These are phyloP conservation scores for Hypsizygus marmoreus DNA, from an alignment of 768 basidiomycete genomes.

Conservation along the genomic window DNA sequence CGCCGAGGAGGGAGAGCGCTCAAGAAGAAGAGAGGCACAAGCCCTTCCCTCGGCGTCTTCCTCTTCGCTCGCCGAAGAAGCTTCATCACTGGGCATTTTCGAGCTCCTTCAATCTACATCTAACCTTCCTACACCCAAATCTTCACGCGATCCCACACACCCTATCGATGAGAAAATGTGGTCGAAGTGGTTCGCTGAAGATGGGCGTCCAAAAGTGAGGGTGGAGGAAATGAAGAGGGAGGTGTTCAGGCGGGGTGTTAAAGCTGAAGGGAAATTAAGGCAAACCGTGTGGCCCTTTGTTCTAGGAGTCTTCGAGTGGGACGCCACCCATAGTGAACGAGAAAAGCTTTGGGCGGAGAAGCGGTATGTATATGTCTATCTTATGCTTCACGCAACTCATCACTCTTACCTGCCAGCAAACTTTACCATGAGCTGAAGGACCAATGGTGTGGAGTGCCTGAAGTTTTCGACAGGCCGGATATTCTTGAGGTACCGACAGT, in stretches of 20 bases:
- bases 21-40: constrained; percentile 79
- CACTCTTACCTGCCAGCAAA: constrained; percentile 46
- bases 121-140: constrained; percentile 78
- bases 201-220: constrained; percentile 66
- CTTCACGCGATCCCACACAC: constrained; percentile 77
- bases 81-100: constrained; percentile 81
- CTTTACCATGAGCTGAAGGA: constrained; percentile 71
- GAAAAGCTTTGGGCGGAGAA: constrained; percentile 62
- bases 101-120: constrained; percentile 80
- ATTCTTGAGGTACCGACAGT: constrained; percentile 72
- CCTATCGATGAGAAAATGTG: constrained; percentile 78
- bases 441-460: constrained; percentile 83
- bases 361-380: constrained; percentile 38
- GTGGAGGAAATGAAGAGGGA: constrained; percentile 73
- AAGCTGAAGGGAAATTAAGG: constrained; percentile 53
- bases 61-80: constrained; percentile 55
- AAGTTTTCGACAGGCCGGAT: constrained; percentile 79
- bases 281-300: constrained; percentile 90
- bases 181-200: constrained; percentile 74
- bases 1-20: constrained; percentile 95
- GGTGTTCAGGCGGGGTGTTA: constrained; percentile 77
- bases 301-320: constrained; percentile 84
- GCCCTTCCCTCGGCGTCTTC: constrained; percentile 55
- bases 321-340: constrained; percentile 62
- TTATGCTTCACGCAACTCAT: neutral